Evolutionary conservation across 1,139 yeast species (phyloP).

Genomic region (Meyerozyma elateridarum): DNA sequence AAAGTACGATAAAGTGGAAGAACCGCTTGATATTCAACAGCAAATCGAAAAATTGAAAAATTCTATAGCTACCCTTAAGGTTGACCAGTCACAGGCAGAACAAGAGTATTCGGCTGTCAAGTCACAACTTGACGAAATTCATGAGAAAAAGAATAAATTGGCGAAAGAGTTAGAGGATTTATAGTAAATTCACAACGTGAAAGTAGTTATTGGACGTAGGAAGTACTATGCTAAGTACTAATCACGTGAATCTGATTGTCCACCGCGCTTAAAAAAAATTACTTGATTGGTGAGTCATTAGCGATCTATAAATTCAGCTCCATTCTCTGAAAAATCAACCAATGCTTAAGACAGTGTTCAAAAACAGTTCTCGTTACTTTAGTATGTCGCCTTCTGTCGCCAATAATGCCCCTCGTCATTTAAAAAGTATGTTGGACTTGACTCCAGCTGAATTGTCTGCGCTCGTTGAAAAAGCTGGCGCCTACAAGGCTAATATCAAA

Average conservation of each 20-base stretch:
- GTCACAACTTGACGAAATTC: slow-evolving; percentile 1
- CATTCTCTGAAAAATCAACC: background rate
- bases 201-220: no score
- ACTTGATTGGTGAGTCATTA: slow-evolving; percentile 20
- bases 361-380: background rate
- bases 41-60: background rate
- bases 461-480: slow-evolving; percentile 63
- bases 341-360: background rate
- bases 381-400: slow-evolving; percentile 9
- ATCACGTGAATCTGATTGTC: slow-evolving; percentile 7
- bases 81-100: slow-evolving; percentile 2
- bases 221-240: background rate
- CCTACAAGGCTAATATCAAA: slow-evolving; percentile 55
- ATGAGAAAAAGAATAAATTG: background rate
- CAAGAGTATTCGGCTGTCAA: slow-evolving; percentile 1
- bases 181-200: no score
- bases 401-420: slow-evolving; percentile 51
- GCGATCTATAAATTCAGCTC: background rate
- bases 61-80: slow-evolving; percentile 1
- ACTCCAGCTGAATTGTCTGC: slow-evolving; percentile 62
- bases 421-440: slow-evolving; percentile 74
- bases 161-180: background rate
- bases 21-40: slow-evolving; percentile 1
- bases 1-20: background rate
- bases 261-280: slow-evolving; percentile 21